Evolutionary conservation across 176 grass and related monocot species (phyloP).

Genomic region (Elaeis guineensis): DNA sequence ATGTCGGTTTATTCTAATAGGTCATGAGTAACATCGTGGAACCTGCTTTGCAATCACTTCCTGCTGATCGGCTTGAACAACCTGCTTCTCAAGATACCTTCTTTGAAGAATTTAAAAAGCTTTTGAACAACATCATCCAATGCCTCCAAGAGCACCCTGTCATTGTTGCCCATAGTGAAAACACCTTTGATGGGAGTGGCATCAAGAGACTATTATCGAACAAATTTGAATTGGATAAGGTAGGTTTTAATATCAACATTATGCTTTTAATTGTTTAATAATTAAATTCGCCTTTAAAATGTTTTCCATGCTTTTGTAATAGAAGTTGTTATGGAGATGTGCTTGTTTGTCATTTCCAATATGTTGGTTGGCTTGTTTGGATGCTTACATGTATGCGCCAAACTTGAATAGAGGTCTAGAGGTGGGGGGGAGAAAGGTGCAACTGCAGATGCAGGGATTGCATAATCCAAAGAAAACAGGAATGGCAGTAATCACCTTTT

Average conservation of each 20-base stretch:
- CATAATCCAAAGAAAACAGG: too few relatives aligned
- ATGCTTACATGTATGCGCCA: too few relatives aligned
- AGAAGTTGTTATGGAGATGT: too few relatives aligned
- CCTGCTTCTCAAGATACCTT: conserved; percentile 40
- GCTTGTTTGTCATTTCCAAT: too few relatives aligned
- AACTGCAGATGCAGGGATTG: too few relatives aligned
- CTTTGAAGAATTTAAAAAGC: conserved; percentile 43
- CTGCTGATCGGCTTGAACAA: conserved; percentile 31
- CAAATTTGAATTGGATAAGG: conserved; percentile 25
- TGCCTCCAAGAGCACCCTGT: conserved; percentile 65
- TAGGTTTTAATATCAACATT: background rate
- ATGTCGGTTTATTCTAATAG: conserved; percentile 21
- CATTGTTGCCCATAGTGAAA: conserved; percentile 78
- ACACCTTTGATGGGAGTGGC: conserved; percentile 64
- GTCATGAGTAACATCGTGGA: conserved; percentile 46
- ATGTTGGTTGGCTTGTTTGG: too few relatives aligned
- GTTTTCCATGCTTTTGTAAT: too few relatives aligned
- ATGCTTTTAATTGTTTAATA: too few relatives aligned
- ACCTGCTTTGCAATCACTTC: conserved; percentile 36
- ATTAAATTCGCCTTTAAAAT: too few relatives aligned
- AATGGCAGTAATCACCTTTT: too few relatives aligned
- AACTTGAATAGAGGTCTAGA: too few relatives aligned
- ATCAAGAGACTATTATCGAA: conserved; percentile 55
- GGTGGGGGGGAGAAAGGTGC: too few relatives aligned
- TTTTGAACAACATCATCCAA: conserved; percentile 25